Evolutionary conservation across 2,329 filamentous ascomycete species (phyloP).

Genomic region (Nemania diffusa): DNA sequence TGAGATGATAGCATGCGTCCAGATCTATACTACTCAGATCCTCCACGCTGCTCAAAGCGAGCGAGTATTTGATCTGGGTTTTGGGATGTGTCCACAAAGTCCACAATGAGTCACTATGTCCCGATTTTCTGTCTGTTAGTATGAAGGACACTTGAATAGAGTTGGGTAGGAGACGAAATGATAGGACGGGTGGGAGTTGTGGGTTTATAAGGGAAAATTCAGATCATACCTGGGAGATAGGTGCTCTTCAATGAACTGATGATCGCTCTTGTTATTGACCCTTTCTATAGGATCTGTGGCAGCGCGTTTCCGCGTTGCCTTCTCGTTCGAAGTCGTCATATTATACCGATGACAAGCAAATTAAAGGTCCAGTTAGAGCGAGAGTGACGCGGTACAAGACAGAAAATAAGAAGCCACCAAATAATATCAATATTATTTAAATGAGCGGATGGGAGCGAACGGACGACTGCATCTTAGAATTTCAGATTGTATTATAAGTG

Average conservation of each 20-base stretch:
- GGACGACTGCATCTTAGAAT: background rate
- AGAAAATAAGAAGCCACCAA: background rate
- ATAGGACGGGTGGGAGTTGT: background rate
- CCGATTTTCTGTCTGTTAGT: constrained; percentile 17
- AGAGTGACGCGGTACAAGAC: background rate
- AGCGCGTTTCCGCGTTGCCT: constrained; percentile 46
- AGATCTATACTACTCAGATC: constrained; percentile 58
- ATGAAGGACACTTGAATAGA: background rate
- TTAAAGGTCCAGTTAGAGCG: background rate
- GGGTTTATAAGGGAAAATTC: constrained; percentile 9
- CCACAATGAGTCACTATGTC: constrained; percentile 40
- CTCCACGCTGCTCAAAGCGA: constrained; percentile 57
- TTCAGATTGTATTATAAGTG: background rate
- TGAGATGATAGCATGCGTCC: constrained; percentile 63
- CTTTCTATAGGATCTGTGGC: constrained; percentile 55
- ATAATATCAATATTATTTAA: background rate
- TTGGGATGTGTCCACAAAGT: constrained; percentile 63
- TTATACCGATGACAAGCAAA: background rate
- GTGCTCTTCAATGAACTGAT: constrained; percentile 61
- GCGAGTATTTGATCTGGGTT: constrained; percentile 53
- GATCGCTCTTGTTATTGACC: constrained; percentile 60
- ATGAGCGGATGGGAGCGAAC: background rate
- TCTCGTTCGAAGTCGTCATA: constrained; percentile 39
- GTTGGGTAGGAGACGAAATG: background rate
- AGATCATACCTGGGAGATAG: constrained; percentile 57